Conservation (phyloP, 129 eudicot species). For the Centella asiatica region DNA sequence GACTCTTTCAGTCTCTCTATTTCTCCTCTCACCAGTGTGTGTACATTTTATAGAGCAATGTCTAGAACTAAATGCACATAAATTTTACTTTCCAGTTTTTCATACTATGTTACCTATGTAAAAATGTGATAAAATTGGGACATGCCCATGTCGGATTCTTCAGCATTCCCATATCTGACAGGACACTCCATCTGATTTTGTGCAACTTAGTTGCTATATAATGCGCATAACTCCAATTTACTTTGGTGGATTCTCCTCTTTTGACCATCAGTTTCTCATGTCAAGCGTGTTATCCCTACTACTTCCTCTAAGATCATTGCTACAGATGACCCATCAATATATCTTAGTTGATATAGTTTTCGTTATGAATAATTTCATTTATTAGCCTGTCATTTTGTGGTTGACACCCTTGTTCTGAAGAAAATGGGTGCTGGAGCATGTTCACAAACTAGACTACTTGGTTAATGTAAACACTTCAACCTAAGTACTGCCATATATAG, state of each 20-base stretch:
- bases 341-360: too few species aligned
- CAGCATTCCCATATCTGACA: too few species aligned
- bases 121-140: too few species aligned
- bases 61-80: too few species aligned
- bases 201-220: too few species aligned
- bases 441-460: background rate
- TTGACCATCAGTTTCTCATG: background rate
- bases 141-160: too few species aligned
- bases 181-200: too few species aligned
- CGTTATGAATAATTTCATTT: too few species aligned
- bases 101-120: too few species aligned
- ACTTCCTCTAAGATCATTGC: background rate
- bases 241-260: background rate
- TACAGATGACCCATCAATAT: background rate
- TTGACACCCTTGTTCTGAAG: background rate
- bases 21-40: background rate
- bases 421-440: background rate
- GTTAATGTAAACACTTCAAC: background rate
- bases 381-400: background rate
- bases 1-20: constrained; percentile 20
- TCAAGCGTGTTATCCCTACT: background rate
- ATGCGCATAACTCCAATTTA: too few species aligned
- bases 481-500: too few species aligned
- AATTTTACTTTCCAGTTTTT: too few species aligned
- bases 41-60: background rate